Evolutionary conservation across 1,284 basidiomycete genomes (phyloP).

Genomic region (Moniliophthora roreri): DNA sequence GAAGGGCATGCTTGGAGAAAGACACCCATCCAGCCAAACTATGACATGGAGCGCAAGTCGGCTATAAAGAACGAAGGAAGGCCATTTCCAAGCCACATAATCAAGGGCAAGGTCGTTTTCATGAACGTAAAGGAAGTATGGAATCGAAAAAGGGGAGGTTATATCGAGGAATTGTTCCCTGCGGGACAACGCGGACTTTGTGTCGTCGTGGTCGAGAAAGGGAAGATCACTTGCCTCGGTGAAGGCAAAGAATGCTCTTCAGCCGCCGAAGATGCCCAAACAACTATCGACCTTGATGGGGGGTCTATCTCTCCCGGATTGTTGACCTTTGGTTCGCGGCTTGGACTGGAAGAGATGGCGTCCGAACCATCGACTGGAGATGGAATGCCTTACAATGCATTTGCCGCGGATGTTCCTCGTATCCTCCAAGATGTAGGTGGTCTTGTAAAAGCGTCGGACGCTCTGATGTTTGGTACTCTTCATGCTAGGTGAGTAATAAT

Average conservation of each 20-base stretch:
- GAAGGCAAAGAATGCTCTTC: slow-evolving; percentile 26
- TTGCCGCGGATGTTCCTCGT: slow-evolving; percentile 40
- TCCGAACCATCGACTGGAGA: slow-evolving; percentile 69
- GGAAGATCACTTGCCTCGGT: slow-evolving; percentile 39
- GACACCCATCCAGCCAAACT: slow-evolving; percentile 43
- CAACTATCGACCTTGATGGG: slow-evolving; percentile 41
- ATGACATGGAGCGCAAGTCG: slow-evolving; percentile 53
- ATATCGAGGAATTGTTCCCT: slow-evolving; percentile 27
- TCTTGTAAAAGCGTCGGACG: slow-evolving; percentile 65
- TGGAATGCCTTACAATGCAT: slow-evolving; percentile 55
- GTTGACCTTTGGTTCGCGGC: slow-evolving; percentile 58
- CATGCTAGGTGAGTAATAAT: slow-evolving; percentile 58
- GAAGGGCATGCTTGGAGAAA: not conserved
- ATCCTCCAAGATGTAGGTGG: slow-evolving; percentile 54
- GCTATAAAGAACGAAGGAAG: slow-evolving; percentile 61
- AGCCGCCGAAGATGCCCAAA: slow-evolving; percentile 18
- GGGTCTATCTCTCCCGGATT: slow-evolving; percentile 56
- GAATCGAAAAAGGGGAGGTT: slow-evolving; percentile 17
- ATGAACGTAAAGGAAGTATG: slow-evolving; percentile 52
- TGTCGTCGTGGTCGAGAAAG: slow-evolving; percentile 43
- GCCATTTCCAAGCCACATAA: slow-evolving; percentile 51
- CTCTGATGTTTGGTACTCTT: slow-evolving; percentile 68
- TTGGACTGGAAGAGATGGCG: slow-evolving; percentile 67
- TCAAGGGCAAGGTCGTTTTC: slow-evolving; percentile 35
- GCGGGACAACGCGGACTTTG: slow-evolving; percentile 25